phyloP scores from a whole-genome alignment of 2,329 filamentous ascomycete genomes.

The Diaporthe destruens region DNA sequence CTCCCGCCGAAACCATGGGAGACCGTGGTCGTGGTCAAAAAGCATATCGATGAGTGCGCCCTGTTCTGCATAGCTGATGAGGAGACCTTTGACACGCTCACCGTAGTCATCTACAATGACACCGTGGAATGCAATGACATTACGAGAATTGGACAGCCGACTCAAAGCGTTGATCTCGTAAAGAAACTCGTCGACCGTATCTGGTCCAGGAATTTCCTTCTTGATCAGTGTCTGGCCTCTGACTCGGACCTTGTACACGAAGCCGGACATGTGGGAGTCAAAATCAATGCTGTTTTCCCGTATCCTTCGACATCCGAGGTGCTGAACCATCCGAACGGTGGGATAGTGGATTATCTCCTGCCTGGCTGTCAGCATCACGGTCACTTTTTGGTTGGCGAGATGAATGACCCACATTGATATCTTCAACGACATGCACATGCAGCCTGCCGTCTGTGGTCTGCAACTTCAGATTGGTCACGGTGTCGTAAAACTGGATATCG shows the following conservation, averaged over 20 bases:
- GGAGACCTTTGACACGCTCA: conserved; percentile 83
- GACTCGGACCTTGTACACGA: conserved; percentile 92
- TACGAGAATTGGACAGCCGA: conserved; percentile 76
- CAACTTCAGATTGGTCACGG: conserved; percentile 94
- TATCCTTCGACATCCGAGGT: conserved; percentile 75
- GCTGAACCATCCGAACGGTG: conserved; percentile 76
- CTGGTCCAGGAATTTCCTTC: conserved; percentile 96
- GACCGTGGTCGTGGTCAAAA: conserved; percentile 77
- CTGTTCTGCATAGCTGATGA: conserved; percentile 88
- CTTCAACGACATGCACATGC: conserved; percentile 98
- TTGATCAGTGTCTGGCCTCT: conserved; percentile 83
- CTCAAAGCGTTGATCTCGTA: conserved; percentile 98
- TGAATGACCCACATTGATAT: conserved; percentile 75
- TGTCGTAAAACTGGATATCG: conserved; percentile 97
- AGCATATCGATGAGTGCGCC: conserved; percentile 92
- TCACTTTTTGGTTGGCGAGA: conserved; percentile 9
- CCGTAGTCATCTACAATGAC: conserved; percentile 85
- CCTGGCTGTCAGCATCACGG: conserved; percentile 15
- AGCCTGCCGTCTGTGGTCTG: conserved; percentile 89
- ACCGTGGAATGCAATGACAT: conserved; percentile 88
- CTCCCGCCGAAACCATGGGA: conserved; percentile 80
- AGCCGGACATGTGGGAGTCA: conserved; percentile 93
- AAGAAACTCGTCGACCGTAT: conserved; percentile 94
- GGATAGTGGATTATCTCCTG: conserved; percentile 92
- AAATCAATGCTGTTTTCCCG: conserved; percentile 84